Base-by-base conservation (phyloP, 306 rosid species). In the Medicago ruthenica region DNA sequence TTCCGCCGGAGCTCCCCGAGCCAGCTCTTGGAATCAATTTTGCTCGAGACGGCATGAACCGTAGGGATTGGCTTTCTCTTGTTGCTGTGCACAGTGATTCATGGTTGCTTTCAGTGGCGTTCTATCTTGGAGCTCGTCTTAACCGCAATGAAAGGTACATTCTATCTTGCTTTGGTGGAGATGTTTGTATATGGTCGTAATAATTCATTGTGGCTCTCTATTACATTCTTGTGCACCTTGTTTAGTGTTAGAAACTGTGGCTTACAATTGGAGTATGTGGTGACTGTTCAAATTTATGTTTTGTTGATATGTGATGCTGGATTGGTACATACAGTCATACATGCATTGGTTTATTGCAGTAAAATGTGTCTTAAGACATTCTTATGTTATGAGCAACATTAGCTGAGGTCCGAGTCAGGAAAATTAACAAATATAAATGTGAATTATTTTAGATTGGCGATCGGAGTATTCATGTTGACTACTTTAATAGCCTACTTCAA, bases 11-110 rank as follows among this genome's bases (percentile, higher is more conserved):
- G 88, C 92, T 95, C 80, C 97, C 97, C 2, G 97, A 95, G 90
- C 99, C 99, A 27, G 97, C 94, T 40, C 97, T 95, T 50, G 99
- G 99, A 51, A 95, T 95, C 80, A 95, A 95, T 81, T 95, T 95
- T 67, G 99, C 99, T 50, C 89, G 99, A 81, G 97, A 95, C 34
- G 99, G 99, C 21, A 95, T 95, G 99, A 84, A 90, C 40, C 88
- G 93, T 69, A 89, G 83, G 86, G 97, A 95, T 82, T 92, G 99
- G 99, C 91, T 95, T 65, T 90, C 97, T 9, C 83, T 95, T 53
- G 99, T 95, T 37, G 97, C 99, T 57, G 97, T 90, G 59, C 99
- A 95, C 67, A 95, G 96, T 50, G 99, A 95, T 82, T 95, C 97
- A 0, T 95, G 99, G 99, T 81, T 95, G 89, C 96, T 95, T 75